These are phyloP conservation scores for Ambrosiella cleistominuta DNA, from an alignment of 2,329 filamentous ascomycete genomes.

Conservation along the genomic window DNA sequence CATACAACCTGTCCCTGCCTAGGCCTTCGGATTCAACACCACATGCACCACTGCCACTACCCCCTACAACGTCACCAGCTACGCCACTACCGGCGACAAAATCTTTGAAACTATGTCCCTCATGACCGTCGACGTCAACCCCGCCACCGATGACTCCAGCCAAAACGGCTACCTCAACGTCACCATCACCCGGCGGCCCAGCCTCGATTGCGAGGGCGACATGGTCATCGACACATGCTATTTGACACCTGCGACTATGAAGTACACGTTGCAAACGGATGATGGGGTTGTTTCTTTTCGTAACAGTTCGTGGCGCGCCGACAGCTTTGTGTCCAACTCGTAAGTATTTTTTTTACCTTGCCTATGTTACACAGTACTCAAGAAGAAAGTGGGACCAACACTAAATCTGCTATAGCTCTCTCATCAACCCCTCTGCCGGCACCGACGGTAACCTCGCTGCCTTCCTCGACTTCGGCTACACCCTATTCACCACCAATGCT, in stretches of 20 bases:
- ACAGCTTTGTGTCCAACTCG: slow-evolving; percentile 5
- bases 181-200: slow-evolving; percentile 9
- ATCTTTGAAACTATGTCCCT: slow-evolving; percentile 1
- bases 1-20: not conserved
- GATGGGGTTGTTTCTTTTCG: slow-evolving; percentile 3
- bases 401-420: not conserved
- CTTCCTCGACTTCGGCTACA: slow-evolving; percentile 10
- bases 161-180: slow-evolving; percentile 11
- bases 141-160: not conserved
- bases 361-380: not conserved
- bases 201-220: slow-evolving; percentile 8
- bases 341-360: not conserved
- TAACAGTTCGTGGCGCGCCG: slow-evolving; percentile 10
- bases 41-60: not conserved
- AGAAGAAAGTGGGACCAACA: too few relatives aligned
- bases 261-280: slow-evolving; percentile 6
- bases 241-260: slow-evolving; percentile 10
- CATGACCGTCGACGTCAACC: slow-evolving; percentile 1
- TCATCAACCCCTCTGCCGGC: slow-evolving; percentile 2
- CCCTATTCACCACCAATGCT: slow-evolving; percentile 6
- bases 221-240: slow-evolving; percentile 10
- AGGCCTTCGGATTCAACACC: slow-evolving; percentile 10
- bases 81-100: not conserved
- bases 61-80: slow-evolving; percentile 7
- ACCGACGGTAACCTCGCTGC: slow-evolving; percentile 12